Evolutionary conservation across 148 eudicot genomes (phyloP), one percentile per base, ranked within the genome.

Genomic region (Rhododendron ferrugineum): DNA sequence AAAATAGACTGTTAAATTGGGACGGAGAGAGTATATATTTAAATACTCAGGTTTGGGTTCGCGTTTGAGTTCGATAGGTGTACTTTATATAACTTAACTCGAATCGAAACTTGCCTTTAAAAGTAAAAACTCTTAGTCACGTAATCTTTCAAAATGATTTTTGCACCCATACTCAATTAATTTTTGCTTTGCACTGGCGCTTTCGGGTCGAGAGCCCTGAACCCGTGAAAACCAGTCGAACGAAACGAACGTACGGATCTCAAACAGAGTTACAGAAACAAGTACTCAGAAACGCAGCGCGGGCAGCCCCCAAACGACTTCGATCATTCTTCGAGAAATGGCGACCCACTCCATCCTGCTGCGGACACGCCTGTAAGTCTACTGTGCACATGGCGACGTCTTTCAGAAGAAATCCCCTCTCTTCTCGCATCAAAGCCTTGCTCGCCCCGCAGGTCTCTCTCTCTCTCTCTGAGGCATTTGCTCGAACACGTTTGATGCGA

Each of bases 401-500:
- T 42, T n/a, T 58, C 30, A 26, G 84, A 80, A 42, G 85, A 37
- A 88, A 78, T 75, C 11, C 85, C 42, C 60, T 83, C 18, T 83
- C 87, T 6, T 87, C 83, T 60, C 88, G 85, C 82, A 80, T 86
- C 54, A 88, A 78, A 78, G 54, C 86, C 64, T 28, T 86, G n/a
- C 46, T 90, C 78, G 6, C 85, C 14, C 13, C 82, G 14, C 84
- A 85, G 92, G 92, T 91, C 28, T 49, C 1, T 73, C 32, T 64
- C 85, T 78, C 23, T 23, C 70, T 44, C 0, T 78, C 72, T 6
- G 42, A 44, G 82, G 78, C 92, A 89, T 87, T 90, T 91, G 15
- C 18, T 90, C 94, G 84, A 89, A 89, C 92, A 88, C 32, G 23
- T 91, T 58, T 28, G 60, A 46, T 40, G 74, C 84, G 68, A 26